Conservation (phyloP, 1,139 yeast genomes). For the Wickerhamomyces sp. region DNA sequence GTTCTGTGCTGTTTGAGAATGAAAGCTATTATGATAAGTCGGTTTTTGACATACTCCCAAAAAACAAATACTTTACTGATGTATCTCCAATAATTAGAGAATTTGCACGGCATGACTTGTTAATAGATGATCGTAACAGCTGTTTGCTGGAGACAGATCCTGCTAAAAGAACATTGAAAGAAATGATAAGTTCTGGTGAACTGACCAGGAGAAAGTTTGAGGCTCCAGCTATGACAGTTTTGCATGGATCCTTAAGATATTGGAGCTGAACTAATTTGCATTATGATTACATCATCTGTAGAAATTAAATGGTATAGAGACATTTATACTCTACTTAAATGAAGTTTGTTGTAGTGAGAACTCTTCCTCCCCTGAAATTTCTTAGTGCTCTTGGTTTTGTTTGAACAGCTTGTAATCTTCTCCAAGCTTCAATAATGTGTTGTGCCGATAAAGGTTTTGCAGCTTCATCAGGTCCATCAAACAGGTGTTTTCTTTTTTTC, state of each 20-base stretch:
- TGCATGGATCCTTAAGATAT: conserved; percentile 2
- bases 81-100: conserved; percentile 20
- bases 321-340: conserved; percentile 16
- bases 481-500: conserved; percentile 54
- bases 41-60: conserved; percentile 14
- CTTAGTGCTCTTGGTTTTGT: conserved; percentile 63
- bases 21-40: conserved; percentile 7
- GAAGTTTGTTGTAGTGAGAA: conserved; percentile 29
- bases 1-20: conserved; percentile 3
- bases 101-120: conserved; percentile 15
- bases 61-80: conserved; percentile 10
- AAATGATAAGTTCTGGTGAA: background rate
- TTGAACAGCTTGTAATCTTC: conserved; percentile 64
- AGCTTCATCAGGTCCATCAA: conserved; percentile 88
- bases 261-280: conserved; percentile 1
- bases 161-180: background rate
- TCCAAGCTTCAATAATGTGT: conserved; percentile 91
- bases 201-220: conserved; percentile 2
- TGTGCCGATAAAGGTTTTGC: conserved; percentile 77
- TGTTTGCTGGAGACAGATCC: background rate
- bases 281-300: background rate
- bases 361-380: conserved; percentile 70
- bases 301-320: background rate
- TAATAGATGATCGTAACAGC: background rate
- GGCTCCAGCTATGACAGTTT: background rate